These are phyloP conservation scores for Nasturtium officinale DNA, from an alignment of 345 rosid species.

Conservation along the genomic window DNA sequence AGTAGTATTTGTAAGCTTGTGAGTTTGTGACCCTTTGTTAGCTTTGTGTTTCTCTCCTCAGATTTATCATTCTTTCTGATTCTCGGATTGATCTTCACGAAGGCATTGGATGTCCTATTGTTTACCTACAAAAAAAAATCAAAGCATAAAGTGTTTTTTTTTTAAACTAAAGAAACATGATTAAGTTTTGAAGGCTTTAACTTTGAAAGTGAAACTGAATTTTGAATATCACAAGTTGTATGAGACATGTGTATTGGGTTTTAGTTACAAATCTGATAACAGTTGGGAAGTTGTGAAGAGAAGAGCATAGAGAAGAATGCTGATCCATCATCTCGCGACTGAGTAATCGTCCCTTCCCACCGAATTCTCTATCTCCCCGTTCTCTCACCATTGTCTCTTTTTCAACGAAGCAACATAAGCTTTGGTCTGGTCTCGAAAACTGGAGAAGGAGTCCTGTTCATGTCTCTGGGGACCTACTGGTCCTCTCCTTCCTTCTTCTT, in stretches of 20 bases:
- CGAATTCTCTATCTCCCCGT: constrained; percentile 8
- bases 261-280: not conserved
- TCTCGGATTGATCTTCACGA: not conserved
- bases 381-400: constrained; percentile 25
- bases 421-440: constrained; percentile 69
- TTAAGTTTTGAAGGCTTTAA: too few relatives aligned
- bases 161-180: not conserved
- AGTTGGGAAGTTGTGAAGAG: too few relatives aligned
- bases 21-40: constrained; percentile 26
- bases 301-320: constrained; percentile 1
- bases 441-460: constrained; percentile 72
- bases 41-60: not conserved
- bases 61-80: not conserved
- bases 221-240: too few relatives aligned
- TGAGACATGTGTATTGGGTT: not conserved
- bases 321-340: constrained; percentile 20
- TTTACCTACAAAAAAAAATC: not conserved
- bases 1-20: constrained; percentile 39
- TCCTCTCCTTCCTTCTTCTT: constrained; percentile 47
- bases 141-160: not conserved
- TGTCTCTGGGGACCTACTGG: constrained; percentile 80
- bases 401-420: constrained; percentile 40
- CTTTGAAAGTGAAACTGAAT: too few relatives aligned
- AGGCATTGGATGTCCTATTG: not conserved
- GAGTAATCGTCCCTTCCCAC: constrained; percentile 23